Evolutionary conservation across 176 grass and related monocot genomes (phyloP).

Genomic region (Otatea glauca): DNA sequence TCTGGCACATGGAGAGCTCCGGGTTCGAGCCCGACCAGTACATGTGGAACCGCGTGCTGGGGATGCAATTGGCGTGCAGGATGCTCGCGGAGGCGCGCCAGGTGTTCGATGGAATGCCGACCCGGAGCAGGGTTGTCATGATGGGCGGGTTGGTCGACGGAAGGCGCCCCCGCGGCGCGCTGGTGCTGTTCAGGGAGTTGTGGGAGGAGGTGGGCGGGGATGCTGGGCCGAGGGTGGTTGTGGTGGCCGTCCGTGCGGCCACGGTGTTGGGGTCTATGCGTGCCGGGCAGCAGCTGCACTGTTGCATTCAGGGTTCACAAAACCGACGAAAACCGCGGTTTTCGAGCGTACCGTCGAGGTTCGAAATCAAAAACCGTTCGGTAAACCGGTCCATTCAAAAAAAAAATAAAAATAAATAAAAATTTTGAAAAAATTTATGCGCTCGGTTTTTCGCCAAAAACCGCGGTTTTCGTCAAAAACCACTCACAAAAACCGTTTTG

Average conservation of each 20-base stretch:
- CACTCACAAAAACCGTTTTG: too few relatives aligned
- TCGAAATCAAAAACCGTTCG: too few relatives aligned
- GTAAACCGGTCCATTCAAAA: too few relatives aligned
- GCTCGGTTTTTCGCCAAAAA: too few relatives aligned
- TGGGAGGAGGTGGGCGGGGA: slow-evolving; percentile 32
- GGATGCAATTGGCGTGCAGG: slow-evolving; percentile 59
- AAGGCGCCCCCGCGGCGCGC: slow-evolving; percentile 45
- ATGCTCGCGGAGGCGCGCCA: slow-evolving; percentile 57
- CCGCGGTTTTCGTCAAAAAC: too few relatives aligned
- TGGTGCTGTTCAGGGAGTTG: slow-evolving; percentile 58
- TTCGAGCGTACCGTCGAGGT: too few relatives aligned
- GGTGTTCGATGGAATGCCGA: slow-evolving; percentile 73
- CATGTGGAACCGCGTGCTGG: slow-evolving; percentile 64
- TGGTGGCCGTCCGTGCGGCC: slow-evolving; percentile 54
- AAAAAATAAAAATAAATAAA: too few relatives aligned
- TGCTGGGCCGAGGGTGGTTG: slow-evolving; percentile 47
- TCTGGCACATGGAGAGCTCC: slow-evolving; percentile 58
- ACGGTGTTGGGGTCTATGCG: slow-evolving; percentile 31
- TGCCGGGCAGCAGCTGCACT: slow-evolving; percentile 68
- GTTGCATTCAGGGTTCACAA: too few relatives aligned
- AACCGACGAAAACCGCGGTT: too few relatives aligned
- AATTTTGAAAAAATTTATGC: too few relatives aligned
- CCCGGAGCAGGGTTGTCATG: slow-evolving; percentile 56
- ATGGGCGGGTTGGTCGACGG: slow-evolving; percentile 63
- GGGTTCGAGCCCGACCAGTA: slow-evolving; percentile 59